Base-by-base conservation (phyloP, 2,329 filamentous ascomycete species). In the Diaporthe velutina region DNA sequence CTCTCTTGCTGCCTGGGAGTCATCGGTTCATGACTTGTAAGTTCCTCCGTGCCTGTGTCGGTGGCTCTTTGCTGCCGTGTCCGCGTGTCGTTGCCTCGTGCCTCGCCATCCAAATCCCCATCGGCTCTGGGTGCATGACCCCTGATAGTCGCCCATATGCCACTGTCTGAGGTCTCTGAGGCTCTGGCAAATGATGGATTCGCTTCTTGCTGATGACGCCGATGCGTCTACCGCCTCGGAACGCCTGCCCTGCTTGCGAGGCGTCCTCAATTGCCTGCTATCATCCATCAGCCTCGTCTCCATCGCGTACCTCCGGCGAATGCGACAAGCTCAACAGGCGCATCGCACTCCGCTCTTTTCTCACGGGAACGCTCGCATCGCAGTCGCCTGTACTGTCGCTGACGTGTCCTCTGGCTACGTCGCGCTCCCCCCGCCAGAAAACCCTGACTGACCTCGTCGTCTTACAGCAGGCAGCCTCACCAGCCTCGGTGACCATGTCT, bases 401-500 rank as follows among this genome's bases (percentile, higher is more conserved):
- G 55, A 54, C 70, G 55, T 75, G 77, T 75, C 79, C 73, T 74
- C 70, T 76, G 71, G 79, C 76, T 73, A 76, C 38, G 75, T 76
- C 48, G 25, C 77, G 67, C 77, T 75, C 74, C 78, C 74, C 73
- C 40, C 82, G 86, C 84, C 79, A 82, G 74, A 80, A 77, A 79
- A 78, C 74, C 83, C 81, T 83, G 77, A 80, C 87, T 89, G 85
- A 89, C 84, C 83, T 85, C 83, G 82, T 83, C 83, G 83, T 85
- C 85, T 83, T 81, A 76, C 80, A 91, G 89, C 88, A 86, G 88
- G 88, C 88, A 91, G 89, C 88, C 82, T 88, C 89, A 87, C 86
- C 88, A 85, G 89, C 90, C 86, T 87, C 88, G 84, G 88, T 88
- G 86, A 89, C 87, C 82, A 91, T 93, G 87, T 90, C 90, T 86